These are phyloP conservation scores for Tothia fuscella DNA, from an alignment of 2,329 filamentous ascomycete species.

Conservation along the genomic window DNA sequence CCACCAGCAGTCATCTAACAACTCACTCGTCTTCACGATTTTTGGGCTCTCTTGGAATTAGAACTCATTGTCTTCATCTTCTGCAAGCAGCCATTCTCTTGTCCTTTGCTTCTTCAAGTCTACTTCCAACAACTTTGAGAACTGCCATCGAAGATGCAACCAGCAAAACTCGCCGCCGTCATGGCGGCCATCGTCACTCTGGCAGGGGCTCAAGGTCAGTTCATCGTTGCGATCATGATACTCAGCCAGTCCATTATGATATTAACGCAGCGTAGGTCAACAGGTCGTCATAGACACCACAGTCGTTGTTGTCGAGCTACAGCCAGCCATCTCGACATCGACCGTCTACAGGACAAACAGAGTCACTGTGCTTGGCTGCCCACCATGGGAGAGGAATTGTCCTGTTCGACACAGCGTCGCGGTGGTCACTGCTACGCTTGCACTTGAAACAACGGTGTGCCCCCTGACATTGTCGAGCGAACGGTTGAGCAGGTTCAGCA, in stretches of 20 bases:
- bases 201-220: slow-evolving; percentile 3
- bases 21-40: not conserved
- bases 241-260: not conserved
- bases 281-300: slow-evolving; percentile 10
- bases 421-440: slow-evolving; percentile 27
- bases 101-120: not conserved
- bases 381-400: slow-evolving; percentile 27
- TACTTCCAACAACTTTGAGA: not conserved
- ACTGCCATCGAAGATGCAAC: not conserved
- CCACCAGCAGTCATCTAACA: not conserved
- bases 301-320: slow-evolving; percentile 18
- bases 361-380: slow-evolving; percentile 31
- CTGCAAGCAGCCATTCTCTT: not conserved
- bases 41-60: not conserved
- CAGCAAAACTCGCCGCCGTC: not conserved
- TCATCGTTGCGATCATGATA: not conserved
- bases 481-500: slow-evolving; percentile 6
- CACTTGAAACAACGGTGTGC: slow-evolving; percentile 33
- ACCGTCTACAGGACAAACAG: slow-evolving; percentile 31
- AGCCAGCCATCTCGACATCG: slow-evolving; percentile 27
- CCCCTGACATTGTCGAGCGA: slow-evolving; percentile 23
- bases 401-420: slow-evolving; percentile 21
- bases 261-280: not conserved
- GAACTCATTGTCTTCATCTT: not conserved
- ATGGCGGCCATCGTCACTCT: slow-evolving; percentile 4